These are phyloP conservation scores for Phenoliferia sp. DNA, from an alignment of 1,284 basidiomycete genomes.

Conservation along the genomic window DNA sequence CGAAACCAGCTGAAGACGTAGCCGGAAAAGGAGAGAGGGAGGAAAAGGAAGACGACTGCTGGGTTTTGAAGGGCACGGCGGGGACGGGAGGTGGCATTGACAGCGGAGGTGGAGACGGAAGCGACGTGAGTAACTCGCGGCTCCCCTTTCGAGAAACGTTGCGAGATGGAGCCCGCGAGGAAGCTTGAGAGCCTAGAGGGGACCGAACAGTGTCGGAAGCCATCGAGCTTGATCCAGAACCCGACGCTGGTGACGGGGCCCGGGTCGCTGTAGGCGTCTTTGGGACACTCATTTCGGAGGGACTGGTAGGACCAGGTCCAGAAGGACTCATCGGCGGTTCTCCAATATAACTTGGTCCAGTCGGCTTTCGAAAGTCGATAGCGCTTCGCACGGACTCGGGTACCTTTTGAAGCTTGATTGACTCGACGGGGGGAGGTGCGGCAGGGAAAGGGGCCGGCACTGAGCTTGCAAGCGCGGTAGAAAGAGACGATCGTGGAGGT, in stretches of 20 bases:
- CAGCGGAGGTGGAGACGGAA: not conserved
- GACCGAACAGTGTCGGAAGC: slow-evolving; percentile 14
- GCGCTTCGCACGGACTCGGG: slow-evolving; percentile 30
- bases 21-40: slow-evolving; percentile 20
- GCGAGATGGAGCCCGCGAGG: slow-evolving; percentile 17
- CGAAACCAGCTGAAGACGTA: not conserved
- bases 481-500: slow-evolving; percentile 8
- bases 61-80: not conserved
- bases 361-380: slow-evolving; percentile 26
- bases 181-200: slow-evolving; percentile 1
- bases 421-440: slow-evolving; percentile 26
- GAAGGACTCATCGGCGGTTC: slow-evolving; percentile 5
- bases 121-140: not conserved
- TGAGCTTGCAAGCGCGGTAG: not conserved
- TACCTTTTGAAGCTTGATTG: slow-evolving; percentile 33
- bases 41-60: slow-evolving; percentile 7
- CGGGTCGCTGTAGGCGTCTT: slow-evolving; percentile 26
- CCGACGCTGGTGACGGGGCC: slow-evolving; percentile 25
- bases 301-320: not conserved
- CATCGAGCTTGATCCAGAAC: slow-evolving; percentile 2
- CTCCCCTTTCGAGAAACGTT: not conserved
- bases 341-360: slow-evolving; percentile 2
- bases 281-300: slow-evolving; percentile 12
- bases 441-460: slow-evolving; percentile 24
- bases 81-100: not conserved